These are phyloP conservation scores for Sugiyamaella xylanicola DNA, from an alignment of 1,139 yeast species.

Conservation along the genomic window DNA sequence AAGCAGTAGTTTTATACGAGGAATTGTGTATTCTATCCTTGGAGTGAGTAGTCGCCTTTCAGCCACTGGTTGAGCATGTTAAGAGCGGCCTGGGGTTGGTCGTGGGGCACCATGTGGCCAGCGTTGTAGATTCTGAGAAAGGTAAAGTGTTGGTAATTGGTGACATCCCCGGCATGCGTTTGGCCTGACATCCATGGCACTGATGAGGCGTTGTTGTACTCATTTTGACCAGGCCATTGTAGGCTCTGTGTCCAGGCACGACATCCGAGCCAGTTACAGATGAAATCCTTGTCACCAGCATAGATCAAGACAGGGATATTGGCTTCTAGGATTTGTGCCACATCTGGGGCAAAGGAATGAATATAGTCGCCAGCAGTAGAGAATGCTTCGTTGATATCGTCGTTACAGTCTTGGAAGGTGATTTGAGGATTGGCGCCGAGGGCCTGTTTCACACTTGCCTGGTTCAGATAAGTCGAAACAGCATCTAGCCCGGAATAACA, in stretches of 20 bases:
- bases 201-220: conserved; percentile 34
- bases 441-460: conserved; percentile 67
- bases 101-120: conserved; percentile 74
- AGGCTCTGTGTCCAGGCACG: conserved; percentile 74
- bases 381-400: conserved; percentile 51
- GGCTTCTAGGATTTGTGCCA: conserved; percentile 55
- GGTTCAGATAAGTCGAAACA: conserved; percentile 69
- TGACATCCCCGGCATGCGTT: conserved; percentile 55
- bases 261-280: conserved; percentile 90
- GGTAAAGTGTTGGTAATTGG: conserved; percentile 58
- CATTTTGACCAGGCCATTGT: conserved; percentile 55
- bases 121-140: conserved; percentile 66
- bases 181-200: conserved; percentile 42
- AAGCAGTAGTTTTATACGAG: background rate
- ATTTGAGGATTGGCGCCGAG: conserved; percentile 86
- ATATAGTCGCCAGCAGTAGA: conserved; percentile 52
- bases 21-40: conserved; percentile 6
- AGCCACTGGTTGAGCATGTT: conserved; percentile 84
- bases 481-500: conserved; percentile 73
- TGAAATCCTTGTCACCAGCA: conserved; percentile 89
- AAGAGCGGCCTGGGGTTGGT: conserved; percentile 73
- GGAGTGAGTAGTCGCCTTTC: conserved; percentile 39
- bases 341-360: conserved; percentile 61
- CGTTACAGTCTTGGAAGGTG: conserved; percentile 73
- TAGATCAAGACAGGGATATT: conserved; percentile 74